Evolutionary conservation across 495 filamentous ascomycete species (phyloP).

Genomic region (Evansstolkia leycettana): DNA sequence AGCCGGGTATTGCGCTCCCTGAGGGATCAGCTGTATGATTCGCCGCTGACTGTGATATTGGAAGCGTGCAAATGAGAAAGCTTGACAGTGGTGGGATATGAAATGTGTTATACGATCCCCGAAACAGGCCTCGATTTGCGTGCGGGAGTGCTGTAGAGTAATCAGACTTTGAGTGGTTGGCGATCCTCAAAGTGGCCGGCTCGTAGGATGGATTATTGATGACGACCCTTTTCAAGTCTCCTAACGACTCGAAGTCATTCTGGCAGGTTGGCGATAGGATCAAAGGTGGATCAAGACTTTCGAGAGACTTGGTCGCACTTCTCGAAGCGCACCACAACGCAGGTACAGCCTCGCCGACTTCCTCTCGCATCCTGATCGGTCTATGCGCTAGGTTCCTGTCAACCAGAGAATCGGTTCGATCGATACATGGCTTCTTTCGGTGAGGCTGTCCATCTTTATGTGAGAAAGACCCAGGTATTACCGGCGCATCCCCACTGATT

Average conservation of each 20-base stretch:
- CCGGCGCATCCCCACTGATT: conserved; percentile 1
- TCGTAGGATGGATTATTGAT: conserved; percentile 24
- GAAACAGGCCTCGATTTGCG: no score
- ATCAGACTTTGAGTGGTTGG: no score
- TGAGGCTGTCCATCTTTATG: no score
- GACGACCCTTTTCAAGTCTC: conserved; percentile 17
- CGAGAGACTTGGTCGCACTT: no score
- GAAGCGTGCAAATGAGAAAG: conserved; percentile 34
- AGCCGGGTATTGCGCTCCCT: conserved; percentile 17
- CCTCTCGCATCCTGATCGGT: no score
- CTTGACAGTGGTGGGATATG: conserved; percentile 38
- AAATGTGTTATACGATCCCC: conserved; percentile 13
- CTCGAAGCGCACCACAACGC: no score
- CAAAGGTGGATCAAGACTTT: conserved; percentile 10
- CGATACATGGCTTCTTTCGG: no score
- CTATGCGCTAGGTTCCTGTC: no score
- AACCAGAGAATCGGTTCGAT: no score
- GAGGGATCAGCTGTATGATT: conserved; percentile 10
- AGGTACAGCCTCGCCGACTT: no score
- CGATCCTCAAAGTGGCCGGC: conserved; percentile 12
- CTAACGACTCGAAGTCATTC: conserved; percentile 17
- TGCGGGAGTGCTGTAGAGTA: no score
- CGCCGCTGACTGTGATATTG: conserved; percentile 9
- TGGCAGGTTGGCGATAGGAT: conserved; percentile 21
- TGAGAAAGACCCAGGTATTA: conserved; percentile 1